phyloP scores from a whole-genome alignment of 441 rosid genomes.

The Pelargonium myrrhifolium region DNA sequence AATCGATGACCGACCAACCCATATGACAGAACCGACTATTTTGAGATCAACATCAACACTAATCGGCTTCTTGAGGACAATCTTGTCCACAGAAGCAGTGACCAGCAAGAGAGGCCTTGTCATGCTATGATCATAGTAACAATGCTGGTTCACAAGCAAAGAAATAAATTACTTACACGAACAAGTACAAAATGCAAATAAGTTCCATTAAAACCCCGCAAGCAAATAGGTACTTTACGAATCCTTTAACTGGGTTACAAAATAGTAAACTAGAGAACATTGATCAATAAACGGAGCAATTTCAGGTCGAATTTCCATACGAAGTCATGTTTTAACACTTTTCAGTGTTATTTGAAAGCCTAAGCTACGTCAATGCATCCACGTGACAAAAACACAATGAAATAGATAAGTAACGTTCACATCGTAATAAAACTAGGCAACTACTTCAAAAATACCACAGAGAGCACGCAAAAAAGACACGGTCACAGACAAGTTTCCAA shows the following conservation, averaged over 20 bases:
- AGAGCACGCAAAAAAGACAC: background rate
- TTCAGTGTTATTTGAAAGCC: no score
- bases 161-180: constrained; percentile 13
- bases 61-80: constrained; percentile 64
- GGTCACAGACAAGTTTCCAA: background rate
- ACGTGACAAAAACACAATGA: no score
- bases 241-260: no score
- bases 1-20: constrained; percentile 83
- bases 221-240: no score
- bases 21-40: constrained; percentile 65
- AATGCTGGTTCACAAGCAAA: constrained; percentile 46
- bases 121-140: constrained; percentile 61
- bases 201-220: no score
- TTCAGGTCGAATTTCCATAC: no score
- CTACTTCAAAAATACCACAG: background rate
- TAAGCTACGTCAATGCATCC: no score
- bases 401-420: no score
- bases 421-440: no score
- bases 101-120: constrained; percentile 74
- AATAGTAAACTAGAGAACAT: no score
- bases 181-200: background rate
- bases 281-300: no score
- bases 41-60: constrained; percentile 59
- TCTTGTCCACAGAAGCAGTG: constrained; percentile 79
- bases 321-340: no score